These are phyloP conservation scores for Tetrahymena borealis DNA, from an alignment of 73 alveolate species.

Conservation along the genomic window DNA sequence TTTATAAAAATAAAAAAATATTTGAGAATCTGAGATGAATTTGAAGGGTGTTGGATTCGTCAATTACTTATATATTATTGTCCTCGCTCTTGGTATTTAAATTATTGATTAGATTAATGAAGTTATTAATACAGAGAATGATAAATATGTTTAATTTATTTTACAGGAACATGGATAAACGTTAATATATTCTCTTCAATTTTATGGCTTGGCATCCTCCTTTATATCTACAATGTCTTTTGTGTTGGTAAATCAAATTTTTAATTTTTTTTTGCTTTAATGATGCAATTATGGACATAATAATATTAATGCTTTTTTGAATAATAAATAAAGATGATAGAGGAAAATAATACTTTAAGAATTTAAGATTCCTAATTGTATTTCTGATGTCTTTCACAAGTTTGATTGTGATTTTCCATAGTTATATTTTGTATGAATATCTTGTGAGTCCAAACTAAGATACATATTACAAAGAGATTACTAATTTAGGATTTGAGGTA, in stretches of 20 bases:
- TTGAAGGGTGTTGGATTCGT: not conserved
- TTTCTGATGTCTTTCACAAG: not conserved
- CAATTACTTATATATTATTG: not conserved
- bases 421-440: not conserved
- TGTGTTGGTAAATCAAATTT: not conserved
- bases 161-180: not conserved
- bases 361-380: not conserved
- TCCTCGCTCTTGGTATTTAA: not conserved
- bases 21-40: not conserved
- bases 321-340: not conserved
- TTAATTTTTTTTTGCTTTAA: too few relatives aligned
- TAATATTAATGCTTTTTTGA: not conserved
- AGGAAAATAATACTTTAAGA: not conserved
- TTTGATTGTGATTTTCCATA: not conserved
- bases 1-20: not conserved
- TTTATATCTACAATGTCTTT: not conserved
- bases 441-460: not conserved
- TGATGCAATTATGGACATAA: too few relatives aligned
- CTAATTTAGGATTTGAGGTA: not conserved
- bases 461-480: not conserved
- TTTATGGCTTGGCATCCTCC: not conserved
- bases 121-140: too few relatives aligned
- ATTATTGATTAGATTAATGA: too few relatives aligned
- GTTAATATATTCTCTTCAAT: not conserved
- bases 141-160: not conserved